Base-by-base conservation (phyloP, 352 stramenopile genomes). In the Phytophthora citricola region DNA sequence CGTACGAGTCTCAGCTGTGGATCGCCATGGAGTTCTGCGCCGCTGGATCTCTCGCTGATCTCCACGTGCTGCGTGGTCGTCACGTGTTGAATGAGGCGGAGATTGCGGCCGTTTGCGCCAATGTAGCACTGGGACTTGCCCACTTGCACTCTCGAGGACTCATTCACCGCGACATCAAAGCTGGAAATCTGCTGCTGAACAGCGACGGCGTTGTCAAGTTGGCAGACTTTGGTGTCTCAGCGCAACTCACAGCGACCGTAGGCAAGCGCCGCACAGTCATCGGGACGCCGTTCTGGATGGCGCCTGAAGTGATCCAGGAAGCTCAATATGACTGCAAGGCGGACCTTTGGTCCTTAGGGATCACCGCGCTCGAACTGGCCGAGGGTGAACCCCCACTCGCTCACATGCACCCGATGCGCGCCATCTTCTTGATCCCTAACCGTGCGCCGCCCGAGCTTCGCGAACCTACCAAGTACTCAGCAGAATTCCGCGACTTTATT, bases 201-300 rank as follows among this genome's bases (percentile, higher is more conserved):
- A 58, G 64, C 14, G 72, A 89, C 34, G 91, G 91, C 8, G 56
- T 80, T 27, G 75, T 89, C 52, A 97, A 95, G 64, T 79, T 97
- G 31, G 87, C 90, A 0, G 91, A 97, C 70, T 97, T 97, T 76
- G 91, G 91, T 55, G 91, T 96, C 36, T 93, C 87, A n/a, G 91
- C 87, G 24, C 87, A 95, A 69, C 79, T 97, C 58, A 97, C 87
- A 8, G 86, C 85, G 62, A 96, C 86, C n/a, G 89, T 97, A 61
- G 92, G 85, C 51, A 97, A 97, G 69, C 88, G 90, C n/a, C 86
- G 92, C 43, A 97, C 90, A 8, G 89, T 97, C 29, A 91, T 96
- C 39, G 91, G 91, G 24, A 97, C 91, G 15, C 91, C 91, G 5
- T 97, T 95, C 69, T 97, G 90, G 89, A 97, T 97, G 91, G 90